These are phyloP conservation scores for Draba incana DNA, from an alignment of 345 rosid species.

Conservation along the genomic window DNA sequence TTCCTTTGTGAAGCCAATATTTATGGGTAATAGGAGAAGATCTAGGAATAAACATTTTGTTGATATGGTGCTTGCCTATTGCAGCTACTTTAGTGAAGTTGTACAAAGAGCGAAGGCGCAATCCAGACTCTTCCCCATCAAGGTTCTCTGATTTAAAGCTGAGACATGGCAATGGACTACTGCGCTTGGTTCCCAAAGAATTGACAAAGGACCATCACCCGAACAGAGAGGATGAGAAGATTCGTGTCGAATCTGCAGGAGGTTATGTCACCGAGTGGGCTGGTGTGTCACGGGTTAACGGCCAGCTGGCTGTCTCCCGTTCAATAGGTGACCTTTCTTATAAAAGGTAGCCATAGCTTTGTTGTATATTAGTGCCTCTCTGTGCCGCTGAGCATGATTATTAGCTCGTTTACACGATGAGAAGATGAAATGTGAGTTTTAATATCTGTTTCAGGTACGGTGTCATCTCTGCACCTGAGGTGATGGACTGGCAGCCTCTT, in stretches of 20 bases:
- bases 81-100: slow-evolving; percentile 74
- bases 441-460: slow-evolving; percentile 58
- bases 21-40: not conserved
- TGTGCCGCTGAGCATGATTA: slow-evolving; percentile 17
- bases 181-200: slow-evolving; percentile 64
- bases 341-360: slow-evolving; percentile 27
- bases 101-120: slow-evolving; percentile 68
- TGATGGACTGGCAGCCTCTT: slow-evolving; percentile 78
- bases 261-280: slow-evolving; percentile 83
- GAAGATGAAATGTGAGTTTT: slow-evolving; percentile 21
- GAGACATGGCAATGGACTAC: slow-evolving; percentile 51
- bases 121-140: slow-evolving; percentile 50
- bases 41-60: not conserved
- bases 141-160: slow-evolving; percentile 51
- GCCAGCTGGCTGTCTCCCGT: slow-evolving; percentile 88
- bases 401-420: not conserved
- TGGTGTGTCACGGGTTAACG: slow-evolving; percentile 84
- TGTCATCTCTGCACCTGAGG: slow-evolving; percentile 88
- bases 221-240: slow-evolving; percentile 85
- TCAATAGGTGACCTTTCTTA: slow-evolving; percentile 74
- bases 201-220: slow-evolving; percentile 90
- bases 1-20: not conserved
- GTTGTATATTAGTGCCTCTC: slow-evolving; percentile 9
- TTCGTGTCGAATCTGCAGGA: slow-evolving; percentile 86
- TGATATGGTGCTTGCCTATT: slow-evolving; percentile 37